Evolutionary conservation across 2,329 filamentous ascomycete genomes (phyloP).

Genomic region (Plenodomus lindquistii): DNA sequence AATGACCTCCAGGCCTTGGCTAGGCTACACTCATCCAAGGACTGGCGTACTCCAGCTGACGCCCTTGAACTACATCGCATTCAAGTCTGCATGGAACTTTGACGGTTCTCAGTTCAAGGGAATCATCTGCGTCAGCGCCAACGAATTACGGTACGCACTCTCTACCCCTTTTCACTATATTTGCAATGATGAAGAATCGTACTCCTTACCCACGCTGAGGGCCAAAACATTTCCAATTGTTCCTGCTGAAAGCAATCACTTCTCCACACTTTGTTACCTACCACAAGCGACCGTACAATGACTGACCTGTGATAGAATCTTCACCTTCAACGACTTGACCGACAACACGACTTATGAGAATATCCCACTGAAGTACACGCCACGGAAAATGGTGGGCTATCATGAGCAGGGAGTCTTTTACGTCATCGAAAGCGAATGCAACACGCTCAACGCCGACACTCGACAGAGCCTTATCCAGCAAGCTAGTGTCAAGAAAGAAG

Average conservation of each 20-base stretch:
- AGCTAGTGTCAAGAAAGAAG: slow-evolving; percentile 47
- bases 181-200: slow-evolving; percentile 68
- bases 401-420: slow-evolving; percentile 90
- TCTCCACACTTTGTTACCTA: background rate
- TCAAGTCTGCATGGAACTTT: slow-evolving; percentile 97
- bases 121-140: slow-evolving; percentile 89
- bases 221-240: slow-evolving; percentile 77
- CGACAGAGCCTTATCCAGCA: slow-evolving; percentile 75
- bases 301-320: slow-evolving; percentile 64
- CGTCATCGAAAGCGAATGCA: slow-evolving; percentile 90
- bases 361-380: slow-evolving; percentile 86
- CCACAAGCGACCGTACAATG: slow-evolving; percentile 2
- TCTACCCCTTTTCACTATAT: slow-evolving; percentile 31
- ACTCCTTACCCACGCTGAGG: slow-evolving; percentile 51
- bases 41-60: slow-evolving; percentile 90
- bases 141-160: slow-evolving; percentile 75
- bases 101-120: slow-evolving; percentile 94
- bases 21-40: slow-evolving; percentile 88
- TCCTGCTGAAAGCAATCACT: slow-evolving; percentile 75
- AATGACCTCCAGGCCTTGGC: slow-evolving; percentile 91
- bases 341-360: slow-evolving; percentile 86
- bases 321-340: slow-evolving; percentile 83
- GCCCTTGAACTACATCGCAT: slow-evolving; percentile 81
- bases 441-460: slow-evolving; percentile 81
- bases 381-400: slow-evolving; percentile 83